phyloP scores from a whole-genome alignment of 306 rosid genomes.

The Macrotyloma uniflorum region DNA sequence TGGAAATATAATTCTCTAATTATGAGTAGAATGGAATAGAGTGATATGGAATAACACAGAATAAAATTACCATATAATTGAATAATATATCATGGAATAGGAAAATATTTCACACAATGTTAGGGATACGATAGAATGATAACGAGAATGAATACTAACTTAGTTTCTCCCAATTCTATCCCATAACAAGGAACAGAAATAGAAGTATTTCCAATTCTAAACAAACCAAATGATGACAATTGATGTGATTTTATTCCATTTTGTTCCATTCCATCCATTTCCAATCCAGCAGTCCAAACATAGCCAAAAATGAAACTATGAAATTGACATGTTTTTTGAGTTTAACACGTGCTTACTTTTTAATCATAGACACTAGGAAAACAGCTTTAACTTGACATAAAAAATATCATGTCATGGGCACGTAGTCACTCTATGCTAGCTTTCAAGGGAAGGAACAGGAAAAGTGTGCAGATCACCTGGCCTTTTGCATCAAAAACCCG shows the following conservation, averaged over 20 bases:
- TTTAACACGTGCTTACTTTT: neutral
- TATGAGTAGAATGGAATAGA: neutral
- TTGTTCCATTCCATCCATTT: neutral
- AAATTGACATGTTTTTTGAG: neutral
- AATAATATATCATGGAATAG: neutral
- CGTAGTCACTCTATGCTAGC: neutral
- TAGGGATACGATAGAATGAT: neutral
- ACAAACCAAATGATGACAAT: neutral
- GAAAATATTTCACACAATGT: neutral
- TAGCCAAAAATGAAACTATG: conserved; percentile 1
- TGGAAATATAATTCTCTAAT: neutral
- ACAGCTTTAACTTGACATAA: neutral
- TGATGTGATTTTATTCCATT: neutral
- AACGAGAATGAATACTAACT: neutral
- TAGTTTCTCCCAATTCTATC: neutral
- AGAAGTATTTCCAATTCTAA: neutral
- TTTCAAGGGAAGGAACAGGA: neutral
- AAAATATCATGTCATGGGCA: neutral
- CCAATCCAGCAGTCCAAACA: neutral
- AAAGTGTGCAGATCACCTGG: conserved; percentile 57
- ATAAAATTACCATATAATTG: neutral
- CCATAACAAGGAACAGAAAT: neutral
- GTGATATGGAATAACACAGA: neutral
- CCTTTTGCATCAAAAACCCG: conserved; percentile 92
- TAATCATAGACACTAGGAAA: neutral